Evolutionary conservation across 2,329 filamentous ascomycete genomes (phyloP).

Genomic region (Calcarisporium arbuscula): DNA sequence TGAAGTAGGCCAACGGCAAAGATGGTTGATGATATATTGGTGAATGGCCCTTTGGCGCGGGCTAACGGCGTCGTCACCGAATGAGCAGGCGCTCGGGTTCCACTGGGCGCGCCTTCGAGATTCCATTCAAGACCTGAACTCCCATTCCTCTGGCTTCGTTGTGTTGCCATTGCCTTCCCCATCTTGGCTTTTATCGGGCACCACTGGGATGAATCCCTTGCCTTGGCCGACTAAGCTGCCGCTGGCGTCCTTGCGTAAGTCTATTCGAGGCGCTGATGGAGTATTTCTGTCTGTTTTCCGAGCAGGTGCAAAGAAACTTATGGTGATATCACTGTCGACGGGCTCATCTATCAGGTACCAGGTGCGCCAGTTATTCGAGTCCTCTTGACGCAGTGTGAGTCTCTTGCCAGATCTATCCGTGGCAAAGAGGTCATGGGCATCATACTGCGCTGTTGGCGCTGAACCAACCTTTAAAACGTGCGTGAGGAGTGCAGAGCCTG

Average conservation of each 20-base stretch:
- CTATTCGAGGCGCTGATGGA: not conserved
- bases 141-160: not conserved
- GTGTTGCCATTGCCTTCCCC: too few relatives aligned
- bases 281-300: conserved; percentile 1
- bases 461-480: not conserved
- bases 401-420: not conserved
- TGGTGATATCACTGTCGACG: not conserved
- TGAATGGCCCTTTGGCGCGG: not conserved
- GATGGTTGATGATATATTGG: not conserved
- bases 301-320: not conserved
- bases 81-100: conserved; percentile 1
- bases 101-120: not conserved
- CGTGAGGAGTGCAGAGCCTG: not conserved
- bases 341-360: not conserved
- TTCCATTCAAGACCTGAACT: conserved; percentile 1
- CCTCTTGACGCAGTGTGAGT: not conserved
- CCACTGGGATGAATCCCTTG: not conserved
- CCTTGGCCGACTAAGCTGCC: not conserved
- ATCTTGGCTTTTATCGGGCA: not conserved
- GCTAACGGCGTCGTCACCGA: not conserved
- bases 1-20: not conserved
- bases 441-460: conserved; percentile 1
- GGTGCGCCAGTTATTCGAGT: not conserved
- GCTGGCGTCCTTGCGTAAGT: not conserved
- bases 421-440: not conserved